Conservation (phyloP, 176 grass and related monocot genomes). For the Musa troglodytarum region DNA sequence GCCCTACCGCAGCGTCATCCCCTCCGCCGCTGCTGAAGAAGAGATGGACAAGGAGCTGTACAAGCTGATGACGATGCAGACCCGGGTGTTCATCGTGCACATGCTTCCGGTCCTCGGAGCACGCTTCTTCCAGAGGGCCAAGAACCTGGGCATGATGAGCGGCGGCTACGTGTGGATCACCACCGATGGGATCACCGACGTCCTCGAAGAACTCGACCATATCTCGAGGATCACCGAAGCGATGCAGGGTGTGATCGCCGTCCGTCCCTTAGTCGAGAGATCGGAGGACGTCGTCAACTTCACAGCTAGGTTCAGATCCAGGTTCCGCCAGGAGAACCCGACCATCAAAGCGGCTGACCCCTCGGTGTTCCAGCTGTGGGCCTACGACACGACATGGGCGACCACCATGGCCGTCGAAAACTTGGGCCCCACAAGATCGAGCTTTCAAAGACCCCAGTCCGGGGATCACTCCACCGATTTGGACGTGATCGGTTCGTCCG, state of each 20-base stretch:
- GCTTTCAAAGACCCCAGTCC: slow-evolving; percentile 7
- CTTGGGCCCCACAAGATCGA: slow-evolving; percentile 5
- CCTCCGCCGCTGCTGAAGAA: background rate
- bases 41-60: slow-evolving; percentile 23
- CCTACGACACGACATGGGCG: slow-evolving; percentile 53
- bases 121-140: slow-evolving; percentile 35
- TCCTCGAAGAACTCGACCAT: slow-evolving; percentile 4
- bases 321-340: slow-evolving; percentile 31
- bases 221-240: background rate
- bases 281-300: slow-evolving; percentile 26
- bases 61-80: slow-evolving; percentile 34
- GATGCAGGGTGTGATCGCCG: slow-evolving; percentile 52
- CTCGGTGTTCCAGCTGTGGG: slow-evolving; percentile 22
- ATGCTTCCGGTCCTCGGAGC: background rate
- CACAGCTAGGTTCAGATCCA: slow-evolving; percentile 32
- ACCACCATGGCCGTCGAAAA: slow-evolving; percentile 30
- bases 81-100: slow-evolving; percentile 64
- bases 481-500: slow-evolving; percentile 39
- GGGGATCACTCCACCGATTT: slow-evolving; percentile 28
- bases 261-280: slow-evolving; percentile 28
- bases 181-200: slow-evolving; percentile 24
- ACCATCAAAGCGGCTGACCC: background rate
- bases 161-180: slow-evolving; percentile 41
- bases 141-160: slow-evolving; percentile 33
- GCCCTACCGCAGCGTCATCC: slow-evolving; percentile 26